These are phyloP conservation scores for Wickerhamomyces hampshirensis DNA, from an alignment of 805 yeast species.

Conservation along the genomic window DNA sequence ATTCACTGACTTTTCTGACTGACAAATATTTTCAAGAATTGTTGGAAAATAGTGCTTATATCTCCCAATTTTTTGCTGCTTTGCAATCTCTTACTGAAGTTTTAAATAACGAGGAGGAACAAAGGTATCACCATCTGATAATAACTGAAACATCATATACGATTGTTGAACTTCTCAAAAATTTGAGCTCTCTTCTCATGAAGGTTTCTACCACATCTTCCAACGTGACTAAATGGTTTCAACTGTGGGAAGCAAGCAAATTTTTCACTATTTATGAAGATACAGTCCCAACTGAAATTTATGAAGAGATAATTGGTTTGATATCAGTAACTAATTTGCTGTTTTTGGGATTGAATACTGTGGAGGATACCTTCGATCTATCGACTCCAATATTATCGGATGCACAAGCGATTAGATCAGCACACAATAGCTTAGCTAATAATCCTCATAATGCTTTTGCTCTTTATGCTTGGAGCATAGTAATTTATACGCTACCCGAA, in stretches of 20 bases:
- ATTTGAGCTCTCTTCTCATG: slow-evolving; percentile 34
- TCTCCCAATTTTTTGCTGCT: slow-evolving; percentile 17
- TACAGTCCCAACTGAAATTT: slow-evolving; percentile 14
- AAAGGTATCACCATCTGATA: slow-evolving; percentile 13
- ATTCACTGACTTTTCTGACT: slow-evolving; percentile 19
- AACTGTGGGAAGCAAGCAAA: slow-evolving; percentile 35
- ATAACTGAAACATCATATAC: slow-evolving; percentile 30
- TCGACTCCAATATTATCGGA: slow-evolving; percentile 38
- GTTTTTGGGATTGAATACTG: slow-evolving; percentile 52
- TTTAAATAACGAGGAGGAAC: slow-evolving; percentile 4
- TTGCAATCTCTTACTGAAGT: slow-evolving; percentile 7
- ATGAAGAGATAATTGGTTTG: slow-evolving; percentile 37
- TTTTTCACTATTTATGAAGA: slow-evolving; percentile 16
- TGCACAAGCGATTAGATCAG: slow-evolving; percentile 30
- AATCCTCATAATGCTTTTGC: slow-evolving; percentile 43
- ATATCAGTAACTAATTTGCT: slow-evolving; percentile 45
- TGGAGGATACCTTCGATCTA: slow-evolving; percentile 37
- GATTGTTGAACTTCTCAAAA: slow-evolving; percentile 33
- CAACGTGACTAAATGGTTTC: slow-evolving; percentile 51
- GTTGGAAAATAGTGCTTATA: slow-evolving; percentile 20
- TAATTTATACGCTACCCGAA: slow-evolving; percentile 45
- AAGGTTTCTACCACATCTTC: slow-evolving; percentile 31
- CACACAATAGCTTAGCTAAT: slow-evolving; percentile 36
- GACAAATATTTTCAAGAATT: slow-evolving; percentile 20
- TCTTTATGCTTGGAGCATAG: slow-evolving; percentile 63